Conservation (phyloP, 2,329 filamentous ascomycete species). For the Hypoxylon sp. region DNA sequence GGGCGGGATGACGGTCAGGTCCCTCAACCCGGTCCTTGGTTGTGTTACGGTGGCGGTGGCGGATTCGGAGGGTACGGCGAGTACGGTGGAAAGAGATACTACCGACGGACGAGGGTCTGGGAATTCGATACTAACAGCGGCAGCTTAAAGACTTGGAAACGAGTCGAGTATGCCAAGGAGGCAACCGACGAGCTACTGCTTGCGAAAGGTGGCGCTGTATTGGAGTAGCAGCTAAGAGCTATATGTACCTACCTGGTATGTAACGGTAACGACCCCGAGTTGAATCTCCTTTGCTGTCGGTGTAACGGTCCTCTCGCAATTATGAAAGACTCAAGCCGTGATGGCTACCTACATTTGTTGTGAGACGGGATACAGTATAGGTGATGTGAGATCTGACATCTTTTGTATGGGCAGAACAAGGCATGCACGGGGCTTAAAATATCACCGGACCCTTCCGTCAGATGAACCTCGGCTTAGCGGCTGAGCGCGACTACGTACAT, state of each 20-base stretch:
- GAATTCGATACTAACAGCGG: slow-evolving; percentile 39
- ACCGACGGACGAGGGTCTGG: slow-evolving; percentile 44
- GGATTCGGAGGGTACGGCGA: slow-evolving; percentile 45
- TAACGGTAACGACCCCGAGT: too few relatives aligned
- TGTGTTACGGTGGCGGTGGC: slow-evolving; percentile 43
- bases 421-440: too few relatives aligned
- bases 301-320: too few relatives aligned
- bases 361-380: too few relatives aligned
- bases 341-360: too few relatives aligned
- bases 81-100: slow-evolving; percentile 41
- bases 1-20: slow-evolving; percentile 29
- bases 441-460: too few relatives aligned
- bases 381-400: too few relatives aligned
- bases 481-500: neutral
- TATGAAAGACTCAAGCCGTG: too few relatives aligned
- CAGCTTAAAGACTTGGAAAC: slow-evolving; percentile 43
- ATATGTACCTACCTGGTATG: too few relatives aligned
- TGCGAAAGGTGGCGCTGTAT: slow-evolving; percentile 39
- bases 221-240: too few relatives aligned
- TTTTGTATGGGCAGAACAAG: too few relatives aligned
- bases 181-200: slow-evolving; percentile 47
- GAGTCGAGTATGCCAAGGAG: slow-evolving; percentile 43
- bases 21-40: slow-evolving; percentile 40
- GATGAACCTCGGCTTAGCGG: slow-evolving; percentile 18
- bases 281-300: too few relatives aligned